Percentiles rank a stretch among this genome's conserved stretches.
phyloP scores from a whole-genome alignment of 352 stramenopile genomes.

The Phytophthora litchii region DNA sequence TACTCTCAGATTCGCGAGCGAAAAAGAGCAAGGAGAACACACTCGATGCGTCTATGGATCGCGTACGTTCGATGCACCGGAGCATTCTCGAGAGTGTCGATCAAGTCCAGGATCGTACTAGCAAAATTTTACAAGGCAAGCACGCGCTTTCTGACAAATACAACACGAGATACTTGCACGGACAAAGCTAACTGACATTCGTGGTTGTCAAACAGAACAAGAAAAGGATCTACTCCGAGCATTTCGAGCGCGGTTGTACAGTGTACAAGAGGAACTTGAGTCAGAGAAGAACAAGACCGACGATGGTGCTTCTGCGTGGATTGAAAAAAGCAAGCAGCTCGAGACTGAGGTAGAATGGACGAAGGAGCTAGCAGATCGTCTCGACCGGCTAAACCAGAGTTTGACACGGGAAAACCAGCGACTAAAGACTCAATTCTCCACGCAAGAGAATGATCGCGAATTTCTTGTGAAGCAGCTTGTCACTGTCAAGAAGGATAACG shows the following conservation, averaged over 20 bases:
- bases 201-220: conserved; percentile 56
- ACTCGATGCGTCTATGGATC: conserved; percentile 78
- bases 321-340: conserved; percentile 91
- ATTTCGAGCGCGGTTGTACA: conserved; percentile 92
- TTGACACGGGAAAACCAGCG: conserved; percentile 88
- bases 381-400: conserved; percentile 91
- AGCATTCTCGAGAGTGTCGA: conserved; percentile 90
- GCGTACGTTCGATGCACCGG: conserved; percentile 84
- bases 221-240: conserved; percentile 91
- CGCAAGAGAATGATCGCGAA: conserved; percentile 93
- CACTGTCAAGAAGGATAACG: conserved; percentile 92
- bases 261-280: conserved; percentile 93
- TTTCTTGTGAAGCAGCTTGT: conserved; percentile 94
- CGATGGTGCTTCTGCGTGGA: conserved; percentile 89
- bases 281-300: conserved; percentile 92
- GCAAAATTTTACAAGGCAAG: conserved; percentile 85
- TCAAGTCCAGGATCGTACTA: conserved; percentile 91
- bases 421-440: conserved; percentile 92
- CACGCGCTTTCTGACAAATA: conserved; percentile 22
- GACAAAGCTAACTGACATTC: conserved; percentile 1
- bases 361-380: conserved; percentile 89
- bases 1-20: conserved; percentile 65
- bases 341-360: conserved; percentile 91
- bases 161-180: not conserved
- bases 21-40: conserved; percentile 77